Conservation (phyloP, 345 rosid genomes). For the Camelina neglecta region DNA sequence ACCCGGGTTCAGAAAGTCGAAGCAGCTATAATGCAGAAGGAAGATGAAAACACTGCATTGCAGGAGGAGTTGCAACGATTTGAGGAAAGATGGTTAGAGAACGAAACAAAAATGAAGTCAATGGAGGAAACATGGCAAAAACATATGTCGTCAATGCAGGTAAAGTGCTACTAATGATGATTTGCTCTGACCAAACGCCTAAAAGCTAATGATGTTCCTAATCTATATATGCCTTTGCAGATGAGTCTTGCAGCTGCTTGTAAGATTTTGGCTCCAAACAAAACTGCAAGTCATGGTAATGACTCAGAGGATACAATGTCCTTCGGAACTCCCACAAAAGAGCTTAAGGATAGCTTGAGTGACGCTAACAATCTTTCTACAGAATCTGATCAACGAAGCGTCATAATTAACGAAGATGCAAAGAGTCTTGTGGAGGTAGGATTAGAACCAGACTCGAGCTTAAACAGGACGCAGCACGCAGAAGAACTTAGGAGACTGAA, state of each 20-base stretch:
- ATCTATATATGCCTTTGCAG: conserved; percentile 45
- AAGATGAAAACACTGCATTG: conserved; percentile 74
- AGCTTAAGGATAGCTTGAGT: conserved; percentile 54
- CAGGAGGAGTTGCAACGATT: conserved; percentile 67
- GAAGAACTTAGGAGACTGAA: conserved; percentile 66
- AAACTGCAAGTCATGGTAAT: conserved; percentile 49
- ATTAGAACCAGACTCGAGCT: conserved; percentile 40
- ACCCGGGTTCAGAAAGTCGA: conserved; percentile 71
- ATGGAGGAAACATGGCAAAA: conserved; percentile 95
- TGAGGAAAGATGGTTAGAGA: conserved; percentile 71
- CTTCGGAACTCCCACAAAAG: conserved; percentile 66
- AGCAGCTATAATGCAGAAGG: conserved; percentile 67
- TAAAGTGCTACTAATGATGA: conserved; percentile 27
- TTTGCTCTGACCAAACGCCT: background rate
- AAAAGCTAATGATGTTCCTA: background rate
- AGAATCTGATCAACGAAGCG: conserved; percentile 70
- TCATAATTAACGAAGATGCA: conserved; percentile 63
- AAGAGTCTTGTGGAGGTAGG: conserved; percentile 54
- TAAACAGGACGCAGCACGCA: conserved; percentile 44
- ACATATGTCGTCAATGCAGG: conserved; percentile 86
- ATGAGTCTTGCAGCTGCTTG: conserved; percentile 75
- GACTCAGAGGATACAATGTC: conserved; percentile 68
- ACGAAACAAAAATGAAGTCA: conserved; percentile 81
- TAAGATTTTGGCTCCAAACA: conserved; percentile 62
- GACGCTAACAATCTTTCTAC: conserved; percentile 50